These are phyloP conservation scores for Sarocladium strictum DNA, from an alignment of 2,329 filamentous ascomycete genomes.

Conservation along the genomic window DNA sequence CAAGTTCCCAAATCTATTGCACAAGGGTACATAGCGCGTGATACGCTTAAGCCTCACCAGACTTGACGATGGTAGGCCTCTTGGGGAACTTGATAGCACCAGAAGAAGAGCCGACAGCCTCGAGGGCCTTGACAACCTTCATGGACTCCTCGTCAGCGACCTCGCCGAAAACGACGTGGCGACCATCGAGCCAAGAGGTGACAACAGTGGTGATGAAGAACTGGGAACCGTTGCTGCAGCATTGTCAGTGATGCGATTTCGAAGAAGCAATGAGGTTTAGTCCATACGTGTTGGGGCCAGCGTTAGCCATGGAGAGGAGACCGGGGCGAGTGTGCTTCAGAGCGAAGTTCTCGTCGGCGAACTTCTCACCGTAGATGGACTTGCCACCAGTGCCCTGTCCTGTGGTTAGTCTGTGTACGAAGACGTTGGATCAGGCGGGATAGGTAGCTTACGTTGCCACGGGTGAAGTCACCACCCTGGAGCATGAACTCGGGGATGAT, in stretches of 20 bases:
- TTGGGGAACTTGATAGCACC: constrained; percentile 51
- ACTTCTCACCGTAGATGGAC: constrained; percentile 95
- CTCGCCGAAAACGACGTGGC: constrained; percentile 81
- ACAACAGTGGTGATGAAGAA: constrained; percentile 96
- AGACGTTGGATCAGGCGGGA: constrained; percentile 13
- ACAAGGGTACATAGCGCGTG: constrained; percentile 15
- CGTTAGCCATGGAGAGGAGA: constrained; percentile 92
- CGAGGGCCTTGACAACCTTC: constrained; percentile 53
- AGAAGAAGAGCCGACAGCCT: constrained; percentile 51
- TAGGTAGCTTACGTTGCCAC: constrained; percentile 66
- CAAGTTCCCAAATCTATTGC: neutral
- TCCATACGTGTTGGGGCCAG: constrained; percentile 82
- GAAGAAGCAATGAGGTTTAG: neutral
- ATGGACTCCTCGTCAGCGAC: constrained; percentile 48
- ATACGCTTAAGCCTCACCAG: constrained; percentile 27
- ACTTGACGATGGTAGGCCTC: constrained; percentile 52
- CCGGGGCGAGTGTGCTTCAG: constrained; percentile 67
- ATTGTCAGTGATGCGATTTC: constrained; percentile 23
- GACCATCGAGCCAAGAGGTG: constrained; percentile 78
- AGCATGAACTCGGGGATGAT: constrained; percentile 94
- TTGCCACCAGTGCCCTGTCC: constrained; percentile 83
- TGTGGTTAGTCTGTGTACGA: too few species aligned
- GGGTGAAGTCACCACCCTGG: constrained; percentile 93
- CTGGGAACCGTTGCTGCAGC: constrained; percentile 86
- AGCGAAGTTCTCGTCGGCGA: constrained; percentile 87